A percentile compares a stretch with the other conserved stretches of the same genome.
Evolutionary conservation across 2,329 filamentous ascomycete genomes (phyloP).

Genomic region (Geosmithia morbida): DNA sequence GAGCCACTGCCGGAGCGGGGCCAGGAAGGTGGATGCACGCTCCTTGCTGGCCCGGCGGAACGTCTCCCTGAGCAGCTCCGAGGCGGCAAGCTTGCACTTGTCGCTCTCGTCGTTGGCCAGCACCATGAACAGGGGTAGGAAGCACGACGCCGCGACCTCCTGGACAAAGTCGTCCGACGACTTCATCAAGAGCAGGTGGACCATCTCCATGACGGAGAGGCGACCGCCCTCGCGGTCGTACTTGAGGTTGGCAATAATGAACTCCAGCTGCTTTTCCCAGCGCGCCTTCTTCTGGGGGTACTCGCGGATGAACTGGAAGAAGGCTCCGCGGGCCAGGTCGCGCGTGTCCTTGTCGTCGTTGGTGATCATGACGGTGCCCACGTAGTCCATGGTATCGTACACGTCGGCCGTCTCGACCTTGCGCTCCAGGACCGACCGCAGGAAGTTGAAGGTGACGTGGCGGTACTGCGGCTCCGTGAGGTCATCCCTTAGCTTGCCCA

Average conservation of each 20-base stretch:
- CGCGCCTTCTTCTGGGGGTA: conserved; percentile 86
- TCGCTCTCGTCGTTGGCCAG: conserved; percentile 80
- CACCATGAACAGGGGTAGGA: conserved; percentile 73
- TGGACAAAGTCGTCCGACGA: conserved; percentile 70
- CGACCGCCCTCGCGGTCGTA: conserved; percentile 83
- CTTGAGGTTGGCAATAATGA: conserved; percentile 79
- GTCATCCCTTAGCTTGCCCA: conserved; percentile 72
- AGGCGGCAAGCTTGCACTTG: conserved; percentile 72
- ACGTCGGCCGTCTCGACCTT: conserved; percentile 76
- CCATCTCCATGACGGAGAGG: conserved; percentile 82
- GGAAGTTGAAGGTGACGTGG: conserved; percentile 87
- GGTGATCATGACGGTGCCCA: conserved; percentile 86
- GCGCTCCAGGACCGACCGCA: conserved; percentile 73
- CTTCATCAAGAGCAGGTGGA: conserved; percentile 77
- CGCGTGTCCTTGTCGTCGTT: conserved; percentile 84
- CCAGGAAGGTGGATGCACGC: conserved; percentile 54
- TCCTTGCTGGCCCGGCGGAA: conserved; percentile 68
- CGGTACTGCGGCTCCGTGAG: conserved; percentile 86
- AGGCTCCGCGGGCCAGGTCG: conserved; percentile 76
- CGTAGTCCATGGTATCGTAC: conserved; percentile 83
- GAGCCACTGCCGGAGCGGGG: conserved; percentile 61
- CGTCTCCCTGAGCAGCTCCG: conserved; percentile 63
- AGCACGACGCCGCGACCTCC: conserved; percentile 68
- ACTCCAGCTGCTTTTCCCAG: conserved; percentile 79
- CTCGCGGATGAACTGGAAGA: conserved; percentile 86